Evolutionary conservation across 768 basidiomycete species (phyloP).

Genomic region (Leccinum aurantiacum): DNA sequence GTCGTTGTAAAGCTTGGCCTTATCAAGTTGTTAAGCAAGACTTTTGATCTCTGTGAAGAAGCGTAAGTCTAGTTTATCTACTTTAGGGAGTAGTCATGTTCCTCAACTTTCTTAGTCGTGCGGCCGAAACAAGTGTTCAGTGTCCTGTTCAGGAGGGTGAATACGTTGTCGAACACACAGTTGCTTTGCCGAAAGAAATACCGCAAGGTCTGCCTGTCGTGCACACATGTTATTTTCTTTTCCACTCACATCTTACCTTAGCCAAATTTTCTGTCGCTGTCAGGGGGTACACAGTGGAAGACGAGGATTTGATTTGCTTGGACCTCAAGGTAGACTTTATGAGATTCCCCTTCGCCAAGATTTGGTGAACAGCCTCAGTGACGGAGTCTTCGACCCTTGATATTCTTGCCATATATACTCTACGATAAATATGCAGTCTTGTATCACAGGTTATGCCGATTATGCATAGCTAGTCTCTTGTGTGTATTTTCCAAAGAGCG

Average conservation of each 20-base stretch:
- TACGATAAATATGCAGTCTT: neutral
- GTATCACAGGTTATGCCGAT: neutral
- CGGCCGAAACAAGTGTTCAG: conserved; percentile 71
- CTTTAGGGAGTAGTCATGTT: neutral
- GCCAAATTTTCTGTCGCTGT: conserved; percentile 83
- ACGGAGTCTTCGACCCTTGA: conserved; percentile 1
- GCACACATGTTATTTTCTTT: neutral
- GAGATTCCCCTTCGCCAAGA: conserved; percentile 33
- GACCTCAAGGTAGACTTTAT: conserved; percentile 78
- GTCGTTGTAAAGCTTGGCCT: conserved; percentile 92
- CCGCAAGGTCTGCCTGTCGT: conserved; percentile 57
- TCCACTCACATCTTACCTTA: conserved; percentile 31
- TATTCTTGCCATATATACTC: conserved; percentile 8
- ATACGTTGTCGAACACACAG: conserved; percentile 78
- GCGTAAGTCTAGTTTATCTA: conserved; percentile 62
- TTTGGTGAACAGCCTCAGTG: conserved; percentile 26
- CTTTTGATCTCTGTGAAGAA: conserved; percentile 89
- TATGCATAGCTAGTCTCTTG: neutral
- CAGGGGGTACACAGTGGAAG: conserved; percentile 65
- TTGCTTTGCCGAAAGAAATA: conserved; percentile 88
- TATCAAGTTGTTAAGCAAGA: conserved; percentile 81
- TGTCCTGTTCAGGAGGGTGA: conserved; percentile 79
- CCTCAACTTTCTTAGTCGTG: conserved; percentile 47
- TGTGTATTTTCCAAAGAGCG: too few relatives aligned
- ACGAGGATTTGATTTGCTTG: conserved; percentile 78